A percentile compares a stretch with the other conserved stretches of the same genome.
phyloP scores from a whole-genome alignment of 2,329 filamentous ascomycete species.

The Furcasterigmium sp. region DNA sequence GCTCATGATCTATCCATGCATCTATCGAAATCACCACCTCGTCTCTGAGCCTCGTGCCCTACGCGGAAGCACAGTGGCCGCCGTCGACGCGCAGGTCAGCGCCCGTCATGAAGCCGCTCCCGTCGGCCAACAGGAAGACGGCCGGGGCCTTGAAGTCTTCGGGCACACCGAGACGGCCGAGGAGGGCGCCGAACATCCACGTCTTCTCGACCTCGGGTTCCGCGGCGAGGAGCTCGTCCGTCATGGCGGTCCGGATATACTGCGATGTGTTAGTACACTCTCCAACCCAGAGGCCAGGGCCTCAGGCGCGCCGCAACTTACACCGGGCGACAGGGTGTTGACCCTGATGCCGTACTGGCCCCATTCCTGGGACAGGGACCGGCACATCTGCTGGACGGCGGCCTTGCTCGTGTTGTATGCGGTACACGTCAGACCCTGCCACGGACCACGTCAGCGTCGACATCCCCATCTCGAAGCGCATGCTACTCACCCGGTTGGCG shows the following conservation, averaged over 20 bases:
- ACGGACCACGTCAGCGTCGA: not conserved
- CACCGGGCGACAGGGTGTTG: constrained; percentile 60
- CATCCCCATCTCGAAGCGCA: not conserved
- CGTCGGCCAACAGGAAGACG: constrained; percentile 51
- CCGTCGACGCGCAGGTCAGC: constrained; percentile 52
- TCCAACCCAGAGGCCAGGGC: not conserved
- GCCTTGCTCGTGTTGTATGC: constrained; percentile 61
- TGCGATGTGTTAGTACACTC: constrained; percentile 4
- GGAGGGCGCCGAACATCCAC: constrained; percentile 48
- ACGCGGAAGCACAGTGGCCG: constrained; percentile 41
- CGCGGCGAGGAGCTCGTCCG: constrained; percentile 33
- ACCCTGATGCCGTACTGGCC: constrained; percentile 57
- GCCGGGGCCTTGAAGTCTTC: constrained; percentile 54
- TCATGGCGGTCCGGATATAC: constrained; percentile 45
- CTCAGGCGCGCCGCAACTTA: too few relatives aligned
- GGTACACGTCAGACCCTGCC: constrained; percentile 54
- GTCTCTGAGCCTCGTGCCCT: too few relatives aligned
- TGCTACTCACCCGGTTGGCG: constrained; percentile 39
- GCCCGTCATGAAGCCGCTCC: constrained; percentile 54
- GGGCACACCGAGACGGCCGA: constrained; percentile 46
- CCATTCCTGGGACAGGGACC: constrained; percentile 59
- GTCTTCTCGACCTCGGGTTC: constrained; percentile 45
- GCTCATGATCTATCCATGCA: too few relatives aligned
- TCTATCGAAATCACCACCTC: too few relatives aligned
- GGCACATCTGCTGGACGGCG: constrained; percentile 53